phyloP scores from a whole-genome alignment of 495 filamentous ascomycete species.

The Talaromyces thailandensis region DNA sequence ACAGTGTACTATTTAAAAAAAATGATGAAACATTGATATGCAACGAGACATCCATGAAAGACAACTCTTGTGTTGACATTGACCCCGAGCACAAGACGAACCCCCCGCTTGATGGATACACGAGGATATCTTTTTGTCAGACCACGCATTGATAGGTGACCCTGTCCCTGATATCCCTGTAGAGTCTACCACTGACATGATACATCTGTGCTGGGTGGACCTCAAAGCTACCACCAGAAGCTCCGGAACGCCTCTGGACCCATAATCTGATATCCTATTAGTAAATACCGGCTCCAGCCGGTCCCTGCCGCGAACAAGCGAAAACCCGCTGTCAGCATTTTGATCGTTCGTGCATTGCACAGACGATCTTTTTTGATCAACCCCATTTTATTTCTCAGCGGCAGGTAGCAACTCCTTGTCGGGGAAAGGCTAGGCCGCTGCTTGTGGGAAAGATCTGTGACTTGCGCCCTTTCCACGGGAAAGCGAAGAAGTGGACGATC shows the following conservation, averaged over 20 bases:
- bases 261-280: neutral
- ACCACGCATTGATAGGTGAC: neutral
- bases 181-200: neutral
- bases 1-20: neutral
- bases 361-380: neutral
- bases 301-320: slow-evolving; percentile 1
- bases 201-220: neutral
- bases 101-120: neutral
- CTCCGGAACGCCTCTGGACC: neutral
- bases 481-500: neutral
- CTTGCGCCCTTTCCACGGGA: neutral
- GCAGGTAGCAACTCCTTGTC: neutral
- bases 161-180: neutral
- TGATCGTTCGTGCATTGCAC: neutral
- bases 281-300: neutral
- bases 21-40: neutral
- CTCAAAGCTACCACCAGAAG: neutral
- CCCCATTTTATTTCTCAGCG: neutral
- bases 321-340: neutral
- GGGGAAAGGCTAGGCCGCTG: neutral
- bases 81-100: neutral
- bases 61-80: neutral
- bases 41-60: neutral
- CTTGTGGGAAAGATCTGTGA: neutral
- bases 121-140: neutral